Conservation (phyloP, 495 filamentous ascomycete species). For the Bryoglossum gracile region DNA sequence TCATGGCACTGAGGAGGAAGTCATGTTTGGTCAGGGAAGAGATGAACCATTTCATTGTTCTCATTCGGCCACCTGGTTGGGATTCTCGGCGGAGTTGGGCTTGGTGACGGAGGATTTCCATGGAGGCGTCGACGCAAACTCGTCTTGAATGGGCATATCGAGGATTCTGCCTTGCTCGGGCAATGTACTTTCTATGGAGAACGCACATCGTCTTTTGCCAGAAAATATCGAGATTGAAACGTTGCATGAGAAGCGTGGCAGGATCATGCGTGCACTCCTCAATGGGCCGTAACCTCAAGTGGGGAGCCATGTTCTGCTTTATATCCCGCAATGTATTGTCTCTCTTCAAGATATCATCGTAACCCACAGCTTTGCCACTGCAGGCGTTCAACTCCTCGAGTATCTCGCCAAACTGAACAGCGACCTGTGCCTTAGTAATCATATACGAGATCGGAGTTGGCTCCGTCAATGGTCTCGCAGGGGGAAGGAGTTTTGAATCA, state of each 20-base stretch:
- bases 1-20: conserved; percentile 83
- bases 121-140: conserved; percentile 71
- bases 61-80: conserved; percentile 62
- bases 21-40: conserved; percentile 70
- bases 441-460: conserved; percentile 83
- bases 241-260: conserved; percentile 70
- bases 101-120: conserved; percentile 69
- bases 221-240: conserved; percentile 71
- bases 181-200: conserved; percentile 78
- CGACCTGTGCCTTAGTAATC: conserved; percentile 58
- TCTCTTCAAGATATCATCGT: conserved; percentile 73
- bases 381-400: conserved; percentile 43
- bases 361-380: conserved; percentile 44
- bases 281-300: conserved; percentile 61
- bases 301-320: conserved; percentile 57
- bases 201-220: conserved; percentile 78
- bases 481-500: conserved; percentile 66
- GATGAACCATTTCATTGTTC: conserved; percentile 66
- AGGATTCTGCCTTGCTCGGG: conserved; percentile 58
- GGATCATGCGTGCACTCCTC: conserved; percentile 68
- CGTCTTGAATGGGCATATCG: conserved; percentile 75
- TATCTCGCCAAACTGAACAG: conserved; percentile 42
- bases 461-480: conserved; percentile 64
- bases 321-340: conserved; percentile 67
- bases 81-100: conserved; percentile 69